phyloP scores from a whole-genome alignment of 192 early-diverging fungal genomes.

The Chytriomyces confervae region DNA sequence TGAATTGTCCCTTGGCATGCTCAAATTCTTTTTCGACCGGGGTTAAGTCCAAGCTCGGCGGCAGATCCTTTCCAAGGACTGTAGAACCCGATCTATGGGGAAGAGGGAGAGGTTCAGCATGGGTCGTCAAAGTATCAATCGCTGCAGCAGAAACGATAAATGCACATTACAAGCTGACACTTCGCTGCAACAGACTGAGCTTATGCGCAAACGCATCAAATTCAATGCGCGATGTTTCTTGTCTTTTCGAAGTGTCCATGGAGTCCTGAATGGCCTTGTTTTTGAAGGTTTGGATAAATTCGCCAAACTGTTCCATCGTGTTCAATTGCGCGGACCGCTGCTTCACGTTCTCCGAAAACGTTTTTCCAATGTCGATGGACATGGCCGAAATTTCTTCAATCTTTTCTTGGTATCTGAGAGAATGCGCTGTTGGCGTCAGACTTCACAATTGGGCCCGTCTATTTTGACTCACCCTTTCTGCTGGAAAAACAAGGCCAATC shows the following conservation, averaged over 20 bases:
- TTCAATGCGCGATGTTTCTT: conserved; percentile 53
- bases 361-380: conserved; percentile 50
- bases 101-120: too few relatives aligned
- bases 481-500: conserved; percentile 58
- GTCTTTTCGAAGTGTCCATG: conserved; percentile 53
- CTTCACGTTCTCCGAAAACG: conserved; percentile 41
- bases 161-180: conserved; percentile 13
- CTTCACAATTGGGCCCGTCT: too few relatives aligned
- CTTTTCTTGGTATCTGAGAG: conserved; percentile 49
- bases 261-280: conserved; percentile 57
- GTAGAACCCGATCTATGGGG: conserved; percentile 28
- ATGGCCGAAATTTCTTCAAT: conserved; percentile 45
- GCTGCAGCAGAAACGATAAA: not conserved
- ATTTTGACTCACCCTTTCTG: conserved; percentile 57
- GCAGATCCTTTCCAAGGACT: conserved; percentile 32
- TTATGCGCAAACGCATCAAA: conserved; percentile 51
- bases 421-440: not conserved
- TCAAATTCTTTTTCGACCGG: conserved; percentile 53
- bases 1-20: conserved; percentile 49
- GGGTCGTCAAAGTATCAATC: too few relatives aligned
- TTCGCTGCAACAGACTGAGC: conserved; percentile 42
- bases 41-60: conserved; percentile 30
- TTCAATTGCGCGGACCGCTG: conserved; percentile 41
- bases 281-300: conserved; percentile 54
- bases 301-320: conserved; percentile 44